phyloP scores from a whole-genome alignment of 768 basidiomycete genomes.

The Mycena galopus region DNA sequence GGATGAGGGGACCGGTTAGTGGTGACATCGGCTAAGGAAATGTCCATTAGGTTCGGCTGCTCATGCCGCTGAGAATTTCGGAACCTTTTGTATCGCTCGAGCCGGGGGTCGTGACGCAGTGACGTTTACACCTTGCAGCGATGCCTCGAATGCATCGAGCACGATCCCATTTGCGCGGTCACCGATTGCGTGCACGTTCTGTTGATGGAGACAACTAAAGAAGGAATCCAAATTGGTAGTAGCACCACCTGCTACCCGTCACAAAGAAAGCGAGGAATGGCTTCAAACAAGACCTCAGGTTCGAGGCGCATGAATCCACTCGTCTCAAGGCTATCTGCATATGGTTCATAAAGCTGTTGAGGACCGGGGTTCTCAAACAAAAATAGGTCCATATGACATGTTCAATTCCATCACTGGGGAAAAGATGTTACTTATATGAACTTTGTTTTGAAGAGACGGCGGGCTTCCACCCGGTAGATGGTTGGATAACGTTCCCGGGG shows the following conservation, averaged over 20 bases:
- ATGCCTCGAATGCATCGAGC: conserved; percentile 86
- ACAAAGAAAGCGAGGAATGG: conserved; percentile 64
- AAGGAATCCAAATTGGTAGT: neutral
- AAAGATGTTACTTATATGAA: too few species aligned
- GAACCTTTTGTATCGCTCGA: too few species aligned
- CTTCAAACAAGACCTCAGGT: conserved; percentile 57
- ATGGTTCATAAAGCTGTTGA: conserved; percentile 66
- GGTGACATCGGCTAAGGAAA: too few species aligned
- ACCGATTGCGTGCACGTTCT: conserved; percentile 93
- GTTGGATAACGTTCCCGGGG: too few species aligned
- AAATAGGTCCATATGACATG: neutral
- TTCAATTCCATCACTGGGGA: too few species aligned
- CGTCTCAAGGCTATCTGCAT: conserved; percentile 67
- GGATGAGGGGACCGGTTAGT: too few species aligned
- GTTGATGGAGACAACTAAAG: neutral
- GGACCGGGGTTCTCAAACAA: neutral
- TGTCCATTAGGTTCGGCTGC: too few species aligned
- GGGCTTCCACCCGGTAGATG: too few species aligned
- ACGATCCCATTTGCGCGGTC: conserved; percentile 91
- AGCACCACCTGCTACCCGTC: conserved; percentile 66
- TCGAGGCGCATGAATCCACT: conserved; percentile 69
- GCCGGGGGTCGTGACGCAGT: conserved; percentile 75
- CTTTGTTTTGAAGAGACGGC: too few species aligned
- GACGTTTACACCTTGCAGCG: conserved; percentile 59
- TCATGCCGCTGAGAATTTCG: too few species aligned